A percentile compares a stretch with the other conserved stretches of the same genome.
Evolutionary conservation across 768 basidiomycete species (phyloP).

Genomic region (Mycena latifolia): DNA sequence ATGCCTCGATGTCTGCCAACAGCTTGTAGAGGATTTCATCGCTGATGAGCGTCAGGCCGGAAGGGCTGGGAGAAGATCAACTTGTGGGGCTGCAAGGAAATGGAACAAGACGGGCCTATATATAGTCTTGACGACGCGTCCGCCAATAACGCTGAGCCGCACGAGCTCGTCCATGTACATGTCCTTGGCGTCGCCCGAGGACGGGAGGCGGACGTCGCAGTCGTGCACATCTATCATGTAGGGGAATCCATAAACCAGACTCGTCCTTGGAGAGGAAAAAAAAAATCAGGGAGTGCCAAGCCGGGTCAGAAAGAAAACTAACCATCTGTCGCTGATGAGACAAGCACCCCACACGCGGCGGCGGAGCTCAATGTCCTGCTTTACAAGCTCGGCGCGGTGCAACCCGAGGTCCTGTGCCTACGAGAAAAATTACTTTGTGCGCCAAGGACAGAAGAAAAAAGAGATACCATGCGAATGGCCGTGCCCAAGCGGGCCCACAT

Average conservation of each 20-base stretch:
- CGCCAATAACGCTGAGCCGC: conserved; percentile 91
- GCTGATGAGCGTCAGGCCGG: conserved; percentile 86
- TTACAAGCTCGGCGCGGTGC: conserved; percentile 91
- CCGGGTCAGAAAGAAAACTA: conserved; percentile 41
- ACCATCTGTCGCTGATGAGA: conserved; percentile 96
- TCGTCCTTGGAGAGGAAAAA: conserved; percentile 65
- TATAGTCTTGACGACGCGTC: conserved; percentile 91
- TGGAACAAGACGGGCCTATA: conserved; percentile 72
- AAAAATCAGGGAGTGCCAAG: neutral
- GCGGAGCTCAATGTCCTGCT: conserved; percentile 86
- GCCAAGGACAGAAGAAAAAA: conserved; percentile 8
- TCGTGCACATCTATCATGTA: conserved; percentile 97
- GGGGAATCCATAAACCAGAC: conserved; percentile 92
- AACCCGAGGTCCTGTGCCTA: conserved; percentile 97
- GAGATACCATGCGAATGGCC: conserved; percentile 88
- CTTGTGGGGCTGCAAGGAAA: conserved; percentile 25
- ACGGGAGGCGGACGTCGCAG: conserved; percentile 94
- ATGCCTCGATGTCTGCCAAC: conserved; percentile 75
- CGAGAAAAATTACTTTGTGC: neutral
- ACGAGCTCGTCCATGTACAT: conserved; percentile 93
- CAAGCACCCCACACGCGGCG: conserved; percentile 95
- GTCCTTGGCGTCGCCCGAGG: conserved; percentile 83
- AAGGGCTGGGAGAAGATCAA: conserved; percentile 65
- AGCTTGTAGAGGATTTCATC: conserved; percentile 82
- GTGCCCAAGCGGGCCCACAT: conserved; percentile 89